A percentile compares a stretch with the other conserved stretches of the same genome.
These are phyloP conservation scores for Yamadazyma songkhlaensis DNA, from an alignment of 1,139 yeast genomes.

Conservation along the genomic window DNA sequence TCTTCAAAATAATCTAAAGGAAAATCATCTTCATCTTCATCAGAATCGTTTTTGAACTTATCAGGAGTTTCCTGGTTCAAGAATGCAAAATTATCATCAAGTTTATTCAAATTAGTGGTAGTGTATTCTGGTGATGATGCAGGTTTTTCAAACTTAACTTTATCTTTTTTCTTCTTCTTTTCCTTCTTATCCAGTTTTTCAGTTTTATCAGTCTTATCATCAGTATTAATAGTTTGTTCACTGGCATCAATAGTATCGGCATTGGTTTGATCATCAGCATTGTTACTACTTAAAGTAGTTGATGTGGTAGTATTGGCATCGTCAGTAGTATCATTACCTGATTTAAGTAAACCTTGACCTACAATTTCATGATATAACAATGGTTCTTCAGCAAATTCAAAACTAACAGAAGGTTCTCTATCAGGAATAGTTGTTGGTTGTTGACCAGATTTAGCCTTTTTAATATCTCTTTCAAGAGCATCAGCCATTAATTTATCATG, in stretches of 20 bases:
- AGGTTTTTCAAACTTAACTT: constrained; percentile 8
- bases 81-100: constrained; percentile 18
- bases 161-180: constrained; percentile 3
- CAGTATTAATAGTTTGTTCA: constrained; percentile 1
- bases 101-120: constrained; percentile 9
- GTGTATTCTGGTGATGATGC: constrained; percentile 18
- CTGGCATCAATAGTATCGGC: constrained; percentile 6
- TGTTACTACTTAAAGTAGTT: constrained; percentile 4
- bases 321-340: constrained; percentile 10
- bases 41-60: constrained; percentile 16
- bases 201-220: background rate
- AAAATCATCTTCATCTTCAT: constrained; percentile 55
- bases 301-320: constrained; percentile 9
- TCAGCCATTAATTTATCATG: constrained; percentile 92
- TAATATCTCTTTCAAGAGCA: constrained; percentile 89
- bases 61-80: constrained; percentile 25
- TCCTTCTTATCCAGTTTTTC: background rate
- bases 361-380: constrained; percentile 49
- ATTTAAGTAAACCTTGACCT: constrained; percentile 39
- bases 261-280: background rate
- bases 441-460: constrained; percentile 63
- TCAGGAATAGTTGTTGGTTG: constrained; percentile 59
- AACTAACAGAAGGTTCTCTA: constrained; percentile 62
- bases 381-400: constrained; percentile 49
- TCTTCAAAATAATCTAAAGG: constrained; percentile 60